A percentile compares a stretch with the other conserved stretches of the same genome.
phyloP scores from a whole-genome alignment of 441 rosid genomes.

The Corymbia citriodora region DNA sequence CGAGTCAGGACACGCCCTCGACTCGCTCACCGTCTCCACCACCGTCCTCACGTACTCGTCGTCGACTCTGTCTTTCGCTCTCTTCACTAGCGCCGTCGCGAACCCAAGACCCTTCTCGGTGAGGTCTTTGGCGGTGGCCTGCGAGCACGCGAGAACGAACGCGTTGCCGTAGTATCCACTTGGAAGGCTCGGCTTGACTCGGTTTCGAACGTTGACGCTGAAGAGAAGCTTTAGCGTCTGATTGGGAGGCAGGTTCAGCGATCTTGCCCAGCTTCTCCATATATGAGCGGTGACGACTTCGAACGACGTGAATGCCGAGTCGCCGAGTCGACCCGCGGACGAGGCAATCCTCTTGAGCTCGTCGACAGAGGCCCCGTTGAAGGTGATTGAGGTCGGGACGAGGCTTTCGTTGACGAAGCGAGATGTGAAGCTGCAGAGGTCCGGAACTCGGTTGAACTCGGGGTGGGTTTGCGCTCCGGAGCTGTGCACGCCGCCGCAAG shows the following conservation, averaged over 20 bases:
- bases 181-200: slow-evolving; percentile 67
- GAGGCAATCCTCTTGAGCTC: slow-evolving; percentile 47
- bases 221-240: slow-evolving; percentile 69
- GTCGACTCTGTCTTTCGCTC: slow-evolving; percentile 57
- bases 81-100: slow-evolving; percentile 50
- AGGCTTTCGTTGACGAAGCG: slow-evolving; percentile 57
- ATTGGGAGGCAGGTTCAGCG: slow-evolving; percentile 48
- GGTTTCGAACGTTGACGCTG: slow-evolving; percentile 54
- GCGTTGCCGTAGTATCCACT: slow-evolving; percentile 79
- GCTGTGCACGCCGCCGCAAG: background rate
- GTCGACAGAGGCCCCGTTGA: slow-evolving; percentile 27
- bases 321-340: slow-evolving; percentile 17
- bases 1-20: slow-evolving; percentile 53
- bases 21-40: slow-evolving; percentile 48
- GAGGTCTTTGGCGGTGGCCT: slow-evolving; percentile 45
- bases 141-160: slow-evolving; percentile 69
- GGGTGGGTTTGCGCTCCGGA: slow-evolving; percentile 26
- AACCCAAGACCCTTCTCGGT: slow-evolving; percentile 48
- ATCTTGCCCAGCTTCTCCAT: slow-evolving; percentile 82
- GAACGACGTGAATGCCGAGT: slow-evolving; percentile 41
- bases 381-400: slow-evolving; percentile 48
- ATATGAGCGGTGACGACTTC: slow-evolving; percentile 77
- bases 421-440: slow-evolving; percentile 42
- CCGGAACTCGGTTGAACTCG: slow-evolving; percentile 53
- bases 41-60: slow-evolving; percentile 49